Conservation (phyloP, 257 asterid genomes). For the Rubia yunnanensis region DNA sequence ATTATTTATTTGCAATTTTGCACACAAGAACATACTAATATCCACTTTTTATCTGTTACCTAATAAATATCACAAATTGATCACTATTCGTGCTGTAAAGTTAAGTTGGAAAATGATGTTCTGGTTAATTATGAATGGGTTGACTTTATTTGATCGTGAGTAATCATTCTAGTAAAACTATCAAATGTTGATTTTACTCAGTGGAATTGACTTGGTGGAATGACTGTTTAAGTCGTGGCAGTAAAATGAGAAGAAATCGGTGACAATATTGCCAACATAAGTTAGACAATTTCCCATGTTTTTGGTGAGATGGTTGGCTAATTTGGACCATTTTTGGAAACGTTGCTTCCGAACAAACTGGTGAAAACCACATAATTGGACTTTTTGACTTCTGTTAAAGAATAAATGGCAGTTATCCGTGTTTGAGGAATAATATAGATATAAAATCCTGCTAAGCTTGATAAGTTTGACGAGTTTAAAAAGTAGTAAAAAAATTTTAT, state of each 20-base stretch:
- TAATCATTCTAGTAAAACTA: too few species aligned
- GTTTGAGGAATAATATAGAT: neutral
- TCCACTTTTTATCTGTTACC: too few species aligned
- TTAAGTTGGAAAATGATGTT: too few species aligned
- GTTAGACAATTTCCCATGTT: neutral
- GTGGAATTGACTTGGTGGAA: neutral
- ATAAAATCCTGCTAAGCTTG: too few species aligned
- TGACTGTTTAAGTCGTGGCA: neutral
- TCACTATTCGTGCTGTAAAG: too few species aligned
- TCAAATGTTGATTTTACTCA: neutral
- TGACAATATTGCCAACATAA: neutral
- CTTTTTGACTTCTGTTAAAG: neutral
- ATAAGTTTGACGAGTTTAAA: too few species aligned
- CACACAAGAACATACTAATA: too few species aligned
- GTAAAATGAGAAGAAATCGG: neutral
- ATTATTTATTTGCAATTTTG: too few species aligned
- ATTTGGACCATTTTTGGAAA: neutral
- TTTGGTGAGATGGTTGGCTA: conserved; percentile 7
- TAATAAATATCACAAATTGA: too few species aligned
- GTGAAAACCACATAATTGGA: neutral
- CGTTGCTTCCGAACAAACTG: neutral
- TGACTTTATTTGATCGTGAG: too few species aligned
- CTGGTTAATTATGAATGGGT: too few species aligned
- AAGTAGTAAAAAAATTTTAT: too few species aligned
- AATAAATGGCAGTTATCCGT: neutral